Base-by-base conservation (phyloP, 495 filamentous ascomycete genomes). In the Geoglossum glabrum region DNA sequence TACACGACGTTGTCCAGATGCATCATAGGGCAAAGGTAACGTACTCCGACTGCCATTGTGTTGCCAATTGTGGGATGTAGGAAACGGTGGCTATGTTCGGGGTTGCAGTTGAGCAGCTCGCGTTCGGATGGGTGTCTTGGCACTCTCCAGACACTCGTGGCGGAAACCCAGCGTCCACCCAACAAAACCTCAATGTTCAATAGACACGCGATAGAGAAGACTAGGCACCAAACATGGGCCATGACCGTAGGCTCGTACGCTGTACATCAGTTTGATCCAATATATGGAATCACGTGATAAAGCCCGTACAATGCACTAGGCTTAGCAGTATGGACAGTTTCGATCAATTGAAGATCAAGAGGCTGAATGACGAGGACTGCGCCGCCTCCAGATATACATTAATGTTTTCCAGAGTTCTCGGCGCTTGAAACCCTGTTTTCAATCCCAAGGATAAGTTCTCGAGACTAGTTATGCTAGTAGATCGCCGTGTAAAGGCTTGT, bases 41-140 rank as follows among this genome's bases (percentile, higher is more conserved):
- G 72, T 90, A 92, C 87, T 82, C 84, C 76, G 72, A 76, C 81
- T 73, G 90, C 87, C 86, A 88, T 92, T 82, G 73, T 81, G 76
- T 73, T n/a, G 75, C 69, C 64, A 70, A 67, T 56, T 71, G 70
- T 63, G 64, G 63, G 71, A 68, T n/a, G n/a, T 64, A 67, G 66
- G 13, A 30, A 15, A 31, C 28, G 40, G 30, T 64, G 67, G 69
- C 64, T 70, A 66, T 70, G 71, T 64, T 69, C 63, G 65, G 68
- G 63, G 63, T 66, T 64, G 68, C 69, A 13, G 46, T 28, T 27
- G 28, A 13, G 49, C 3, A 30, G 28, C 25, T 10, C 7, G 21
- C 25, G 49, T 52, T 52, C 49, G 49, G 49, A 13, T 52, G 11
- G 17, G 15, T 27, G 10, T 13, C 25, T 52, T 52, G 25, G 49